Percentiles rank a stretch among this genome's conserved stretches.
These are phyloP conservation scores for Polysphondylium violaceum DNA, from an alignment of 78 protist species.

Conservation along the genomic window DNA sequence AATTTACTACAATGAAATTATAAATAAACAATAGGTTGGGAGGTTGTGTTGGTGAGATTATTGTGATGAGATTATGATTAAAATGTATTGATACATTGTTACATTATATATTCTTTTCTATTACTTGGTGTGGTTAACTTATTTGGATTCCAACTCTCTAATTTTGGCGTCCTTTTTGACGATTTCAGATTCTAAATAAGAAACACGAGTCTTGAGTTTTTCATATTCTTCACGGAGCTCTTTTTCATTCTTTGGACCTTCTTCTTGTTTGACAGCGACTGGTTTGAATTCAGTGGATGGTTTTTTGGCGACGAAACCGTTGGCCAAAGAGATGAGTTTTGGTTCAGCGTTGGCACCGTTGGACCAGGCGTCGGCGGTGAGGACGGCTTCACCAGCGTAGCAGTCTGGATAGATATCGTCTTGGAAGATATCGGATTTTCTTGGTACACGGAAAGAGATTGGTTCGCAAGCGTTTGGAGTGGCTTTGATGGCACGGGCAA, in stretches of 20 bases:
- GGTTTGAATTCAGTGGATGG: conserved; percentile 54
- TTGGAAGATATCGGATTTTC: conserved; percentile 95
- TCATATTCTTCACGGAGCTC: conserved; percentile 79
- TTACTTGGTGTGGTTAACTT: background rate
- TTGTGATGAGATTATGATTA: too few relatives aligned
- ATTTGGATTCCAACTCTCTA: conserved; percentile 43
- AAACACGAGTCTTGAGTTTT: conserved; percentile 75
- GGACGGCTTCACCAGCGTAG: conserved; percentile 87
- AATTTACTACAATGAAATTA: too few relatives aligned
- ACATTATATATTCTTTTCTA: too few relatives aligned
- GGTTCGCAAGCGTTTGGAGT: conserved; percentile 88
- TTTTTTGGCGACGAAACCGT: conserved; percentile 86
- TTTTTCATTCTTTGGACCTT: conserved; percentile 76
- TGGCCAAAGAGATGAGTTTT: conserved; percentile 75
- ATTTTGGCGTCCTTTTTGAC: conserved; percentile 82
- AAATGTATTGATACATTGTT: too few relatives aligned
- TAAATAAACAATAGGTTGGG: too few relatives aligned
- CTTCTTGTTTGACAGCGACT: conserved; percentile 47
- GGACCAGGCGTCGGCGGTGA: conserved; percentile 92
- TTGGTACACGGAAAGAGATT: conserved; percentile 92
- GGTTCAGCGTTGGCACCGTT: conserved; percentile 90
- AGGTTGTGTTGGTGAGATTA: too few relatives aligned
- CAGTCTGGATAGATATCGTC: conserved; percentile 96
- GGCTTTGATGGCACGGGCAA: conserved; percentile 92
- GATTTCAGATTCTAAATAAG: conserved; percentile 81